Evolutionary conservation across 2,329 filamentous ascomycete genomes (phyloP), one percentile per base, ranked within the genome.

Genomic region (Elsinoe batatas): DNA sequence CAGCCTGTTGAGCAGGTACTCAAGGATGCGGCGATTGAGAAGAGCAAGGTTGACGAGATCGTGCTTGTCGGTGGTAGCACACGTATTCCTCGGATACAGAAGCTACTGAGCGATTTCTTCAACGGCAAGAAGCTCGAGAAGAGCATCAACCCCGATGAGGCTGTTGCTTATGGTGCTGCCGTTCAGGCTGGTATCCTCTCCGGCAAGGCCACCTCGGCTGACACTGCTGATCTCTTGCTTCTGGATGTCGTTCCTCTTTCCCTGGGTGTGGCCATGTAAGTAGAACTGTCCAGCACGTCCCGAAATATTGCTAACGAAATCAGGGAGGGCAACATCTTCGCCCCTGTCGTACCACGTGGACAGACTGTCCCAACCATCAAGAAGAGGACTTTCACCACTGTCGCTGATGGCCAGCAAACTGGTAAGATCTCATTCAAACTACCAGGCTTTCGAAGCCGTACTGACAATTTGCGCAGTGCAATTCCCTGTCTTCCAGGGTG

Each of bases 81-180:
- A 69, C 93, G 93, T 89, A 98, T 98, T 67, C 93, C 93, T 70
- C 84, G 85, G 74, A 95, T 98, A 74, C 93, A 98, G 85, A 97
- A 97, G 84, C 87, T 98, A 64, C 85, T 98, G 64, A 91, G 85
- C 78, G 93, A 98, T 77, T 96, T 91, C 83, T 98, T 98, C 79
- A 88, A 94, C 73, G 91, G 91, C 77, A 98, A 98, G 89, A 96
- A 98, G 87, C 88, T 96, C 64, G 91, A 97, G 84, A 97, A 96
- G 78, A 93, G 88, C 81, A 97, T 97, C 80, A 98, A 98, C 84
- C 93, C 93, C 68, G 93, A 98, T 72, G 93, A 98, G 82, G 93
- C 93, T 66, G 93, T 98, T 69, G 93, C 93, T 67, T 96, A 96
- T 77, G 93, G 93, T 84, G 93, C 93, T 63, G 93, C 93, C 67